Evolutionary conservation across 2,329 filamentous ascomycete genomes (phyloP).

Genomic region (Zarea fungicola): DNA sequence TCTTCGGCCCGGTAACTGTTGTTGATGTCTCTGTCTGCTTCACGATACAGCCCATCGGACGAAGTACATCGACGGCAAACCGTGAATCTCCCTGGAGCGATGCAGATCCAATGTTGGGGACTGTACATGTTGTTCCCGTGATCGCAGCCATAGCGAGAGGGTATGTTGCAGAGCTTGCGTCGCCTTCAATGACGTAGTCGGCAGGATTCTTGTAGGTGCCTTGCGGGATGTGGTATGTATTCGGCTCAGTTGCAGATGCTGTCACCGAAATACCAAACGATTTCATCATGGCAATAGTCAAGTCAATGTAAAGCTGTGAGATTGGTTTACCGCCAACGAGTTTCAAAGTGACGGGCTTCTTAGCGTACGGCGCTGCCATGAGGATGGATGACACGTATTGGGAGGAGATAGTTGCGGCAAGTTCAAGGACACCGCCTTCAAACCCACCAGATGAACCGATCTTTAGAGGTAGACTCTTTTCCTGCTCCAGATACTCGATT

Average conservation of each 20-base stretch:
- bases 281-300: constrained; percentile 98
- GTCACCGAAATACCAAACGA: constrained; percentile 80
- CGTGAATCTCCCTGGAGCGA: constrained; percentile 93
- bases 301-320: constrained; percentile 95
- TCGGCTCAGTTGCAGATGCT: constrained; percentile 69
- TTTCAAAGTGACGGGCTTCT: constrained; percentile 82
- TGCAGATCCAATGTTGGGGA: constrained; percentile 89
- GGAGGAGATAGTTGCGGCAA: constrained; percentile 95
- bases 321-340: constrained; percentile 96
- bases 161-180: constrained; percentile 96
- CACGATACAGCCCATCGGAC: constrained; percentile 90
- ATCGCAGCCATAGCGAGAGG: constrained; percentile 91
- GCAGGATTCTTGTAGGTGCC: constrained; percentile 76
- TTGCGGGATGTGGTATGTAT: constrained; percentile 91
- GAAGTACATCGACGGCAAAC: constrained; percentile 84
- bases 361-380: constrained; percentile 96
- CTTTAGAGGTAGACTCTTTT: constrained; percentile 76
- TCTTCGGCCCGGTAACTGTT: constrained; percentile 82
- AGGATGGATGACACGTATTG: constrained; percentile 97
- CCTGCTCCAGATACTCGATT: constrained; percentile 78
- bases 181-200: constrained; percentile 90
- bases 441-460: constrained; percentile 80
- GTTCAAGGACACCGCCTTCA: constrained; percentile 78
- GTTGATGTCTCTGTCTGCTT: constrained; percentile 81
- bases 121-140: constrained; percentile 89